Percentiles rank a stretch among this genome's conserved stretches.
phyloP scores from a whole-genome alignment of 495 filamentous ascomycete species.

The Aspergillus kassunensis region DNA sequence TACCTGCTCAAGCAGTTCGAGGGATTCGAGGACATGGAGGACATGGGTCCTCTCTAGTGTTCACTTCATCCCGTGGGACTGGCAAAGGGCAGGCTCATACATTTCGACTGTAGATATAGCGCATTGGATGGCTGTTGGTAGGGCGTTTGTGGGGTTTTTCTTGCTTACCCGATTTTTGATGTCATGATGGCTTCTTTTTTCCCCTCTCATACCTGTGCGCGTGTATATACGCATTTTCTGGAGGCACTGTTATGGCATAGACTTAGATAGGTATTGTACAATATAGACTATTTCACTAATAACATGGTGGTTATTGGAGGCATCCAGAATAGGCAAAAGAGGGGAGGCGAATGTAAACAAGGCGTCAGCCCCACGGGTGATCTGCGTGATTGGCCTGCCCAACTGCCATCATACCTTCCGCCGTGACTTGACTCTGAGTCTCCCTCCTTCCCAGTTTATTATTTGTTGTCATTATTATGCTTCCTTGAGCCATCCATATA shows the following conservation, averaged over 20 bases:
- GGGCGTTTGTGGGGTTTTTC: constrained; percentile 26
- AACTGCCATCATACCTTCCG: background rate
- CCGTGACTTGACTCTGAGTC: background rate
- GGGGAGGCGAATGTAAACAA: constrained; percentile 23
- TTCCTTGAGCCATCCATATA: background rate
- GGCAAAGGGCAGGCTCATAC: background rate
- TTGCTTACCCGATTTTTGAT: constrained; percentile 7
- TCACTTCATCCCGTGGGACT: background rate
- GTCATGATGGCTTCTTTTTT: constrained; percentile 8
- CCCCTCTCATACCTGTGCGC: constrained; percentile 4
- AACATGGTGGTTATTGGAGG: too few relatives aligned
- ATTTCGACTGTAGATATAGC: constrained; percentile 8
- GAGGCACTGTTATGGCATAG: background rate
- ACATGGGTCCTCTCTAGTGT: constrained; percentile 23
- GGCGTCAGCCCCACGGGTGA: constrained; percentile 15
- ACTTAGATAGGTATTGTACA: constrained; percentile 10
- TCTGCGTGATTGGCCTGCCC: constrained; percentile 9
- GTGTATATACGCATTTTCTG: constrained; percentile 11
- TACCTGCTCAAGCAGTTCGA: constrained; percentile 75
- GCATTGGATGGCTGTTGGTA: constrained; percentile 21
- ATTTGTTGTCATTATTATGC: constrained; percentile 7
- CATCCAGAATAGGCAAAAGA: constrained; percentile 2
- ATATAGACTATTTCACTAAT: background rate
- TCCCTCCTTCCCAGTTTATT: constrained; percentile 5
- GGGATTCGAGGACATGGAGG: constrained; percentile 31